Conservation (phyloP, 352 stramenopile species). For the Globisporangium polare region DNA sequence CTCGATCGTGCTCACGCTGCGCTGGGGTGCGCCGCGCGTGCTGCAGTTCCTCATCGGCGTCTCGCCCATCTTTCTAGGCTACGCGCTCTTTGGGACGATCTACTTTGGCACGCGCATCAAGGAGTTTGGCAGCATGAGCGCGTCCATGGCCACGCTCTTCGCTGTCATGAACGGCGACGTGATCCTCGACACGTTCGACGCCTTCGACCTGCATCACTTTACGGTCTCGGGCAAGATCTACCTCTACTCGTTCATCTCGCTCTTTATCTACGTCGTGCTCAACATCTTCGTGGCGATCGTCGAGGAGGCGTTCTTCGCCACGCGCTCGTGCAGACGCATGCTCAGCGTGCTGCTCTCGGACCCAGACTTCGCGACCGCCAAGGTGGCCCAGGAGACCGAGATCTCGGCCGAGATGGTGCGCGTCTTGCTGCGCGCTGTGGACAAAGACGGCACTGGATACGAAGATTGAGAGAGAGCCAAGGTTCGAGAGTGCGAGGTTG, state of each 20-base stretch:
- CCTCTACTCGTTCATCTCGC: slow-evolving; percentile 85
- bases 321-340: slow-evolving; percentile 51
- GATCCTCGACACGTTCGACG: slow-evolving; percentile 89
- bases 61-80: slow-evolving; percentile 85
- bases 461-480: neutral
- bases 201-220: slow-evolving; percentile 70
- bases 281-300: slow-evolving; percentile 92
- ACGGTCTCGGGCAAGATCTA: slow-evolving; percentile 70
- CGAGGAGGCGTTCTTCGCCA: slow-evolving; percentile 91
- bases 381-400: slow-evolving; percentile 35
- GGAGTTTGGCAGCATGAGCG: slow-evolving; percentile 60
- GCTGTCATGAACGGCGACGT: slow-evolving; percentile 89
- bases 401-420: slow-evolving; percentile 58
- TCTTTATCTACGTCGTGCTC: slow-evolving; percentile 93
- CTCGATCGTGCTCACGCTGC: slow-evolving; percentile 89
- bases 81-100: slow-evolving; percentile 85
- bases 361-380: slow-evolving; percentile 29
- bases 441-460: slow-evolving; percentile 3
- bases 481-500: neutral
- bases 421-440: slow-evolving; percentile 40
- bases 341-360: slow-evolving; percentile 61
- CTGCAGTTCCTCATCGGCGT: slow-evolving; percentile 87
- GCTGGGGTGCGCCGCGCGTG: slow-evolving; percentile 73
- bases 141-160: slow-evolving; percentile 83
- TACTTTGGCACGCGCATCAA: slow-evolving; percentile 85